Evolutionary conservation across 345 rosid genomes (phyloP).

Genomic region (Ceriops decandra): DNA sequence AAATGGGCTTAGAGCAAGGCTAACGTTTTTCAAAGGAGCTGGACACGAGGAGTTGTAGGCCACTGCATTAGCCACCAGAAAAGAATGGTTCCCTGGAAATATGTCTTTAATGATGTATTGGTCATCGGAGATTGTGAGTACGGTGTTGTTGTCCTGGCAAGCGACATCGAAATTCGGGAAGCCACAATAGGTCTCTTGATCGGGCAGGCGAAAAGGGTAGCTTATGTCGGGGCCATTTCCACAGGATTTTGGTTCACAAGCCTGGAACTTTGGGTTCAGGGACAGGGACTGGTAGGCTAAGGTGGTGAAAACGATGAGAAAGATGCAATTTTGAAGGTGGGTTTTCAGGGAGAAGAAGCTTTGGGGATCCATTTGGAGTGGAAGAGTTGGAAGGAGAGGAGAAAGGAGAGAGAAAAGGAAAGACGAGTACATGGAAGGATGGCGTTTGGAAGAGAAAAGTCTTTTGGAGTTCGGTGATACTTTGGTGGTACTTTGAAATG

Average conservation of each 20-base stretch:
- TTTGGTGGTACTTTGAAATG: not conserved
- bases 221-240: constrained; percentile 46
- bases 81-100: constrained; percentile 26
- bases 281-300: constrained; percentile 23
- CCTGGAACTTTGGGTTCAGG: constrained; percentile 33
- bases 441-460: not conserved
- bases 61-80: constrained; percentile 36
- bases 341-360: constrained; percentile 13
- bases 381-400: constrained; percentile 5
- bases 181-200: constrained; percentile 51
- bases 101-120: constrained; percentile 44
- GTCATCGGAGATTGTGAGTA: constrained; percentile 41
- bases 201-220: constrained; percentile 47
- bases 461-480: not conserved
- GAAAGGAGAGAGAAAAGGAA: constrained; percentile 1
- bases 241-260: constrained; percentile 46
- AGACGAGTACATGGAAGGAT: not conserved
- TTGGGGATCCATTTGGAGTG: constrained; percentile 29
- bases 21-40: constrained; percentile 39
- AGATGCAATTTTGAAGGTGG: not conserved
- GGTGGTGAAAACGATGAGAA: constrained; percentile 20
- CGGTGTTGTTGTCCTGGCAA: constrained; percentile 34
- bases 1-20: constrained; percentile 48
- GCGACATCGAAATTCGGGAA: constrained; percentile 41
- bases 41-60: constrained; percentile 38